These are phyloP conservation scores for Fusarium sp. DNA, from an alignment of 2,329 filamentous ascomycete species.

Conservation along the genomic window DNA sequence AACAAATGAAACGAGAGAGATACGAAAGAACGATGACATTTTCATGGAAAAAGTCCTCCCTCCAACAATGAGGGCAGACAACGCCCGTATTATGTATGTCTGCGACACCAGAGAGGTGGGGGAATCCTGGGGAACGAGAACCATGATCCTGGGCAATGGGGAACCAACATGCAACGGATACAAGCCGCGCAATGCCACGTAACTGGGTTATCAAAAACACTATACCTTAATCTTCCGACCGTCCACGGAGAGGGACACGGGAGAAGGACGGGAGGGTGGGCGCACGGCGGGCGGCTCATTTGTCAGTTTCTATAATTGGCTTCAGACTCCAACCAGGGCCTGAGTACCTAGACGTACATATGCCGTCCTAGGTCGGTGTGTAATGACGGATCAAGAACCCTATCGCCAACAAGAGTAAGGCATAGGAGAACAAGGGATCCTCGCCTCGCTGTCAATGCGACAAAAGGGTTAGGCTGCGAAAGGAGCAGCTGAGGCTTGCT, in stretches of 20 bases:
- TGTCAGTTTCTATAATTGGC: slow-evolving; percentile 41
- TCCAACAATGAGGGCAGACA: slow-evolving; percentile 4
- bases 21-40: not conserved
- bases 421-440: slow-evolving; percentile 4
- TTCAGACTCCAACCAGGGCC: not conserved
- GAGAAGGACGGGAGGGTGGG: slow-evolving; percentile 7
- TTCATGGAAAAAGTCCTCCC: not conserved
- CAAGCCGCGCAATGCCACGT: slow-evolving; percentile 41
- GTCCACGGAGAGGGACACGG: not conserved
- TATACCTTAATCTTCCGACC: slow-evolving; percentile 24
- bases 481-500: not conserved
- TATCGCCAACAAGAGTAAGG: not conserved
- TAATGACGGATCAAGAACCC: not conserved
- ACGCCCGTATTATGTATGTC: slow-evolving; percentile 15
- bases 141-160: slow-evolving; percentile 31
- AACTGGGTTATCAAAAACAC: slow-evolving; percentile 23
- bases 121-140: slow-evolving; percentile 30
- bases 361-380: not conserved
- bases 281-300: slow-evolving; percentile 18
- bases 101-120: slow-evolving; percentile 2
- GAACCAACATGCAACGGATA: slow-evolving; percentile 26
- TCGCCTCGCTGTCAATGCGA: slow-evolving; percentile 11
- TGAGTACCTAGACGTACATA: not conserved
- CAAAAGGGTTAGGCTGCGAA: not conserved
- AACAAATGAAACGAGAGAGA: slow-evolving; percentile 6